Evolutionary conservation across 352 stramenopile species (phyloP), one percentile per base, ranked within the genome.

Genomic region (Globisporangium irregulare): DNA sequence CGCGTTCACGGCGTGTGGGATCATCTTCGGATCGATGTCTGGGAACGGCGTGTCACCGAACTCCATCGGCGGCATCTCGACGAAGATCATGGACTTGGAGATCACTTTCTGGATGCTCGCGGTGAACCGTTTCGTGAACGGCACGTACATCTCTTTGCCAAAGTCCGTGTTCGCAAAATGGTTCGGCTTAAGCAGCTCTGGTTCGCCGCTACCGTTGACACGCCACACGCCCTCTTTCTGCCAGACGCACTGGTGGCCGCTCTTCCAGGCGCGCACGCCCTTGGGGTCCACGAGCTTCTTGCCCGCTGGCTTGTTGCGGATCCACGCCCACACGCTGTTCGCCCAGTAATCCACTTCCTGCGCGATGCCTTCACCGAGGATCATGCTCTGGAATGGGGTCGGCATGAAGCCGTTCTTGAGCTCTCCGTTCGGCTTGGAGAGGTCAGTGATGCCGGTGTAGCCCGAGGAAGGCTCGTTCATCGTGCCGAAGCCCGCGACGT

Each of bases 381-480:
- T 80, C 84, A 97, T 96, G 36, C 82, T 80, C 57, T 95, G 73
- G 60, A 95, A 92, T 12, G 86, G 84, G 29, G 85, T 93, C 14
- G 88, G 88, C 10, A 82, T 81, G 41, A 90, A 74, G 15, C 75
- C 83, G 59, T 91, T 86, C 69, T 90, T 91, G 57, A 95, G 74
- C 29, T 93, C 80, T 53, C 72, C 73, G 61, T 90, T 94, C 53
- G 78, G 68, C 29, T 75, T 66, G 54, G n/a, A 59, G 14, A 93
- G 74, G 63, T 96, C 79, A 4, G 74, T 43, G 4, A 94, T 64
- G 4, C 86, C 89, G 38, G 95, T 80, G 63, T 86, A 97, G 0
- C 90, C 90, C 7, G 73, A 74, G 10, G 83, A 93, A 24, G 89
- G 90, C 64, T 98, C 92, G 67, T 98, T 98, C 85, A 98, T 95